Percentiles rank a stretch among this genome's conserved stretches.
These are phyloP conservation scores for Papilionanthe hybrid DNA, from an alignment of 116 monocot species.

Conservation along the genomic window DNA sequence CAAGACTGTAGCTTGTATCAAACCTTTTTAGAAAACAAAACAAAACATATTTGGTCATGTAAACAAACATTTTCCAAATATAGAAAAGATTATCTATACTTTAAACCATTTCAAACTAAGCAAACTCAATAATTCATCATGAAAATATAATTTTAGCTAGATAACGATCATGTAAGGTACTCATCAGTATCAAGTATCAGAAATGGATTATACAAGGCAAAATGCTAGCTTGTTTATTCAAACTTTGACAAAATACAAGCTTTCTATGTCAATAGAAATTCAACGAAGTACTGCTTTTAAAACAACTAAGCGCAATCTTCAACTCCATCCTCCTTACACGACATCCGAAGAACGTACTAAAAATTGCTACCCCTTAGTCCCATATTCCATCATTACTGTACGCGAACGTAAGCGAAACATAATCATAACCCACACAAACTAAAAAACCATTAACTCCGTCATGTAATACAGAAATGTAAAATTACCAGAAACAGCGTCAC, in stretches of 20 bases:
- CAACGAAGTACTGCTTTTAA: background rate
- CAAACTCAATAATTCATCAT: background rate
- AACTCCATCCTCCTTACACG: background rate
- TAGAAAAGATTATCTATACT: background rate
- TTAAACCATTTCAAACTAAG: background rate
- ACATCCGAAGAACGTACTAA: background rate
- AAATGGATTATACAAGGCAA: background rate
- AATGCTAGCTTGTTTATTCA: background rate
- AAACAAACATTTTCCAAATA: background rate
- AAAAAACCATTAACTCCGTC: background rate
- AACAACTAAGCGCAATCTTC: conserved; percentile 2
- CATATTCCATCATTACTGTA: too few relatives aligned
- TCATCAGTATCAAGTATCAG: background rate
- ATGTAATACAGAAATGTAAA: background rate
- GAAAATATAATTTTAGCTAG: background rate
- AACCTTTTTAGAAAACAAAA: background rate
- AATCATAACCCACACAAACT: background rate
- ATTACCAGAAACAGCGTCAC: conserved; percentile 15
- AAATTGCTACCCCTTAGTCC: background rate
- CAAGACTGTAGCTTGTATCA: background rate
- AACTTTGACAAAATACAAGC: background rate
- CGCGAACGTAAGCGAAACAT: too few relatives aligned
- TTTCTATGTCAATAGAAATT: background rate
- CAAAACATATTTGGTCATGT: background rate
- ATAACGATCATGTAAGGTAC: background rate